phyloP scores from a whole-genome alignment of 768 basidiomycete genomes.

The Lactarius tabidus region DNA sequence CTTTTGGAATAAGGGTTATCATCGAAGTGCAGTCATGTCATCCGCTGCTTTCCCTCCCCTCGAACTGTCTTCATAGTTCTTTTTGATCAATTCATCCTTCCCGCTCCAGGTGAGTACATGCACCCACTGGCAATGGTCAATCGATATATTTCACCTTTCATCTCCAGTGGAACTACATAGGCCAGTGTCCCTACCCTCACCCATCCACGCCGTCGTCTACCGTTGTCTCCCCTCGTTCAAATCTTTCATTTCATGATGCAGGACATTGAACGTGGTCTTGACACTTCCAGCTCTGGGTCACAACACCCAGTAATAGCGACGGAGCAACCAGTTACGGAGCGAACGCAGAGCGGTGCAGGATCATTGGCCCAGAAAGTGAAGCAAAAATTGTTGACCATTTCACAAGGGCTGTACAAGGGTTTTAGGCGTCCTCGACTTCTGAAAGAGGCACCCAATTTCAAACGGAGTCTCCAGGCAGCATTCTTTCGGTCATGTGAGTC shows the following conservation, averaged over 20 bases:
- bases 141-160: too few species aligned
- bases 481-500: conserved; percentile 55
- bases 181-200: not conserved
- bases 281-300: not conserved
- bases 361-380: not conserved
- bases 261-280: not conserved
- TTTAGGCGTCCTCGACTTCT: conserved; percentile 29
- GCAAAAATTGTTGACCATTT: too few species aligned
- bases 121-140: too few species aligned
- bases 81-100: too few species aligned
- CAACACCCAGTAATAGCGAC: too few species aligned
- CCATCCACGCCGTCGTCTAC: not conserved
- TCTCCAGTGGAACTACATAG: too few species aligned
- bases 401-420: not conserved
- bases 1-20: too few species aligned
- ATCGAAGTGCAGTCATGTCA: too few species aligned
- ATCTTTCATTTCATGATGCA: not conserved
- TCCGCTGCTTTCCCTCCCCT: too few species aligned
- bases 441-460: conserved; percentile 44
- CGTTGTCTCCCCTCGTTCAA: not conserved
- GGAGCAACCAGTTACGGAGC: not conserved
- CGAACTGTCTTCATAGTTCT: too few species aligned
- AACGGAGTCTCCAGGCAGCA: conserved; percentile 51
- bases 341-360: too few species aligned
- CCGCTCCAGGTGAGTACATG: too few species aligned